Evolutionary conservation across 306 rosid species (phyloP).

Genomic region (Vicia faba): DNA sequence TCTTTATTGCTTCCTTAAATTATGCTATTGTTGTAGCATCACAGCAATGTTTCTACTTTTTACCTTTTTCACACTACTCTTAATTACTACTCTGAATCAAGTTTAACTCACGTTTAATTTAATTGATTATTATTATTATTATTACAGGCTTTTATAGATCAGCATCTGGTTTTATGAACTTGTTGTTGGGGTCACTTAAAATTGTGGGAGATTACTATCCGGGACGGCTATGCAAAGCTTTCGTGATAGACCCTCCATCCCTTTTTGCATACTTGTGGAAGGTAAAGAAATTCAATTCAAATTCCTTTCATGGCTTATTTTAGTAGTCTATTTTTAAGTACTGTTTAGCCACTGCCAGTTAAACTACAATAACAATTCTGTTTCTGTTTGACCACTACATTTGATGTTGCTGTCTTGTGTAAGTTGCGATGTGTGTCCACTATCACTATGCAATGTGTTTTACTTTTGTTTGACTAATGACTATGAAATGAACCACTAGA

Average conservation of each 20-base stretch:
- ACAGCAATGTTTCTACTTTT: conserved; percentile 46
- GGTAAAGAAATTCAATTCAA: conserved; percentile 54
- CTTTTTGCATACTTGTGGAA: conserved; percentile 92
- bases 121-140: conserved; percentile 1
- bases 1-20: conserved; percentile 57
- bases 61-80: conserved; percentile 28
- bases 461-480: conserved; percentile 42
- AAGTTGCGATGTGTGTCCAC: background rate
- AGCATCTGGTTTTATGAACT: conserved; percentile 87
- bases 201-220: conserved; percentile 82
- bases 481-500: conserved; percentile 19
- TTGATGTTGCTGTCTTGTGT: background rate
- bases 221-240: conserved; percentile 63
- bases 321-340: conserved; percentile 36
- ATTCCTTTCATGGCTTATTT: conserved; percentile 26
- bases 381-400: conserved; percentile 6
- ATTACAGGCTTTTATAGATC: conserved; percentile 89
- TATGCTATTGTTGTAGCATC: conserved; percentile 39
- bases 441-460: conserved; percentile 7
- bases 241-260: conserved; percentile 90
- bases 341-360: conserved; percentile 17
- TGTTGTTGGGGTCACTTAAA: conserved; percentile 68
- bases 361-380: conserved; percentile 7
- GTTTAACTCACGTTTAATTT: background rate
- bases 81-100: background rate